phyloP scores from a whole-genome alignment of 2,329 filamentous ascomycete species.

The Macrophomina pseudophaseolina region DNA sequence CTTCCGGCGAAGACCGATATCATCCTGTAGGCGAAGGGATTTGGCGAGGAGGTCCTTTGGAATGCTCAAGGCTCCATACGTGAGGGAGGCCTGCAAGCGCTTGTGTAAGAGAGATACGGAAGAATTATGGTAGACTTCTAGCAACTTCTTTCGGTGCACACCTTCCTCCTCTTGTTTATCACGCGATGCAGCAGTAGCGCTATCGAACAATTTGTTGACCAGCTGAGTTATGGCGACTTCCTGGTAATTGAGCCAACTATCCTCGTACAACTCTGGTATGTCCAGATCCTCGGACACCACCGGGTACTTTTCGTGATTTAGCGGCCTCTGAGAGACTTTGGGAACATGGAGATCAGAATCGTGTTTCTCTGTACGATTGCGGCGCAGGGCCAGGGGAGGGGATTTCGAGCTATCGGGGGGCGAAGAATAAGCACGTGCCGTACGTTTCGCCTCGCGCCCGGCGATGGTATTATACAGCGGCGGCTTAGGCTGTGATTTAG shows the following conservation, averaged over 20 bases:
- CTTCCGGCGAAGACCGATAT: slow-evolving; percentile 62
- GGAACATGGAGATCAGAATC: slow-evolving; percentile 41
- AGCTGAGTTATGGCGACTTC: slow-evolving; percentile 66
- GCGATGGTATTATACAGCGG: slow-evolving; percentile 14
- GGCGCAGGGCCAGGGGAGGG: slow-evolving; percentile 41
- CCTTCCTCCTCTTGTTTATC: slow-evolving; percentile 19
- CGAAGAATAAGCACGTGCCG: slow-evolving; percentile 37
- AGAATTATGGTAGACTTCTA: slow-evolving; percentile 60
- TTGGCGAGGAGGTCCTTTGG: slow-evolving; percentile 57
- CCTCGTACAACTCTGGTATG: slow-evolving; percentile 65
- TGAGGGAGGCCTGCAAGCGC: slow-evolving; percentile 62
- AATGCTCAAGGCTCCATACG: slow-evolving; percentile 62
- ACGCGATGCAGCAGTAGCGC: slow-evolving; percentile 34
- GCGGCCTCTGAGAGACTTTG: slow-evolving; percentile 39
- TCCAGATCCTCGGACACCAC: slow-evolving; percentile 60
- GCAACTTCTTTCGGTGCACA: slow-evolving; percentile 53
- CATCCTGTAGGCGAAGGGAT: slow-evolving; percentile 56
- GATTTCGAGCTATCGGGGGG: slow-evolving; percentile 44
- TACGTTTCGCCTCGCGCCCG: slow-evolving; percentile 26
- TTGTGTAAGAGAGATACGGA: slow-evolving; percentile 59
- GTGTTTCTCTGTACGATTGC: slow-evolving; percentile 34
- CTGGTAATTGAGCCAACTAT: slow-evolving; percentile 66
- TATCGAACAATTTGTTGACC: slow-evolving; percentile 60
- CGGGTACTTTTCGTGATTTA: slow-evolving; percentile 52
- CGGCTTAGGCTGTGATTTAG: slow-evolving; percentile 36